Evolutionary conservation across 495 filamentous ascomycete genomes (phyloP).

Genomic region (Patellaria atrata): DNA sequence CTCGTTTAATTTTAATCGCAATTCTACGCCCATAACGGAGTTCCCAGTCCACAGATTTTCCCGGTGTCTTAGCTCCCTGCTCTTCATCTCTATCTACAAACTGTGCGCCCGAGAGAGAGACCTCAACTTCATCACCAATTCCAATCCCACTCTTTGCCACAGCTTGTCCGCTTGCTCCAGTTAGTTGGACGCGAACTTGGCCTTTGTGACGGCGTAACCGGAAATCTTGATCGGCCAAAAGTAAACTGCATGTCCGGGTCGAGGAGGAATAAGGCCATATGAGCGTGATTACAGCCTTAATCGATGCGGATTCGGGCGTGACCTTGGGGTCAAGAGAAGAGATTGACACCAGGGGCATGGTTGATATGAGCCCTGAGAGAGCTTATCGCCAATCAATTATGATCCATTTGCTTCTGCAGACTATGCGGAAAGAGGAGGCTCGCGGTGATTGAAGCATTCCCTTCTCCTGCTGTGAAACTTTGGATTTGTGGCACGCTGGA

Average conservation of each 20-base stretch:
- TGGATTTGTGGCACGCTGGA: no score
- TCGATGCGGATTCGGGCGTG: conserved; percentile 21
- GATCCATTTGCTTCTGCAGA: no score
- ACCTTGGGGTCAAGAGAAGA: no score
- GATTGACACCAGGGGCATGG: no score
- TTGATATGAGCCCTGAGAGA: no score
- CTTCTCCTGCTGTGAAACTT: no score
- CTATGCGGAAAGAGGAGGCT: no score
- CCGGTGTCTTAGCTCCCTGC: conserved; percentile 40
- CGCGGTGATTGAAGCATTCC: no score
- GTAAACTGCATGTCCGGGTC: conserved; percentile 52
- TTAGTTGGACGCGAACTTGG: conserved; percentile 70
- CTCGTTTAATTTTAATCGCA: conserved; percentile 24
- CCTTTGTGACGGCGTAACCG: conserved; percentile 64
- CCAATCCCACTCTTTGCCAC: conserved; percentile 50
- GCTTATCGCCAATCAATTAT: no score
- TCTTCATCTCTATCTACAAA: conserved; percentile 37
- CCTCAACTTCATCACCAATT: conserved; percentile 58
- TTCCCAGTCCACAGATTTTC: conserved; percentile 61
- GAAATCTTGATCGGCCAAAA: conserved; percentile 76
- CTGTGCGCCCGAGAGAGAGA: conserved; percentile 49
- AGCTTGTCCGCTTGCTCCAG: conserved; percentile 54
- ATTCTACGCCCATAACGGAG: conserved; percentile 45
- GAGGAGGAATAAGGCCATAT: conserved; percentile 85
- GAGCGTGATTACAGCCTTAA: conserved; percentile 61